Evolutionary conservation across 1,139 yeast species (phyloP), one percentile per base, ranked within the genome.

Genomic region (Saccharomyces hybrid): DNA sequence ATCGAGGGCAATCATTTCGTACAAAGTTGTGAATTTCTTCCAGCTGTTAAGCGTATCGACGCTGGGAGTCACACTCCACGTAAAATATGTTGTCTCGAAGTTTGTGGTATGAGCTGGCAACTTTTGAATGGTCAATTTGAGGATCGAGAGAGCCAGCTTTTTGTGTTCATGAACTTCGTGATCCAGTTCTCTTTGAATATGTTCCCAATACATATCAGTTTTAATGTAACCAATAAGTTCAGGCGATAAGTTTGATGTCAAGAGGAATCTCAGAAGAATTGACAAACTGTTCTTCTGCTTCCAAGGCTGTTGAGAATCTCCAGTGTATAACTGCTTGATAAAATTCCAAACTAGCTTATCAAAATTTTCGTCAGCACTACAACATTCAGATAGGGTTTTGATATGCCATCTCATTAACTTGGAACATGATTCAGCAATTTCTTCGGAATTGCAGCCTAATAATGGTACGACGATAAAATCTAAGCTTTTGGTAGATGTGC

Each of bases 1-100:
- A 66, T 90, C 97, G 50, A 90, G 78, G 1, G 90, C 95, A 46
- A 88, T 72, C 50, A 90, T 85, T 64, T 90, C 96, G 60, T 82
- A 85, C 13, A 90, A 71, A 0, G 96, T 87, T 34, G 82, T 76
- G 63, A 76, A 90, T 56, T 88, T 76, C 50, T 80, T 77, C 96
- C 96, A 90, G 49, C 82, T 81, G n/a, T 73, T 73, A 42, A 80
- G 63, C 51, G 77, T 74, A 2, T 63, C 61, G 0, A 65, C 64
- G 73, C 59, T 0, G 62, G 26, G 0, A 62, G 23, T 20, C 23
- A 3, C 55, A n/a, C 74, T 69, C 84, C 90, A 85, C 1, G 61
- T 53, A 59, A 87, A 77, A 20, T 75, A 69, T 0, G 70, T 64
- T 38, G 76, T 77, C 2, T 32, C 11, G 1, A 38, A n/a, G 13